Conservation (phyloP, 352 stramenopile genomes). For the Phytophthora tentaculata region DNA sequence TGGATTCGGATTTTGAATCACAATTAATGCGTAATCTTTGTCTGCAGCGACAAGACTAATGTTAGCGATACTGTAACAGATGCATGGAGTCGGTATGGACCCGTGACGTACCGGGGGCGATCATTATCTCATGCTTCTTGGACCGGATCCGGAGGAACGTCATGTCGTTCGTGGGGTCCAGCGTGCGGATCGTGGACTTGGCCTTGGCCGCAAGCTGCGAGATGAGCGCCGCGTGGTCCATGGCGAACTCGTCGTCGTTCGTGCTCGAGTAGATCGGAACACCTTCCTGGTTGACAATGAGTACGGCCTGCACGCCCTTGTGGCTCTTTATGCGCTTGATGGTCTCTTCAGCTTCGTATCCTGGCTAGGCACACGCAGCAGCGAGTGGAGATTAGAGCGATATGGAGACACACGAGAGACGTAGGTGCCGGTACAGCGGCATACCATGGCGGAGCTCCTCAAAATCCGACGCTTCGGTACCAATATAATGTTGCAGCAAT, state of each 20-base stretch:
- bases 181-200: conserved; percentile 89
- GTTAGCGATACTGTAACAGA: neutral
- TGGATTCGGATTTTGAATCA: conserved; percentile 92
- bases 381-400: neutral
- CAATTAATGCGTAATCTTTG: conserved; percentile 94
- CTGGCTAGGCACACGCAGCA: conserved; percentile 42
- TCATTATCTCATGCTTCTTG: conserved; percentile 96
- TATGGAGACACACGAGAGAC: neutral
- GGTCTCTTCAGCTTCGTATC: conserved; percentile 94
- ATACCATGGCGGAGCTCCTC: conserved; percentile 5
- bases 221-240: conserved; percentile 88
- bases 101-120: conserved; percentile 62
- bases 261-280: conserved; percentile 93
- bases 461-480: neutral
- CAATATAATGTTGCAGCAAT: neutral
- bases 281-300: conserved; percentile 94
- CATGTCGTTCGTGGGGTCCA: conserved; percentile 93
- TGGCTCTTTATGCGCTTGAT: conserved; percentile 95
- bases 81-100: too few species aligned
- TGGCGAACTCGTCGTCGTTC: conserved; percentile 88
- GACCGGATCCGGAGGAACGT: conserved; percentile 94
- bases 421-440: neutral
- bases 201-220: conserved; percentile 91
- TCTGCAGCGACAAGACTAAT: conserved; percentile 46
- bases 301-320: conserved; percentile 92